Percentiles rank a stretch among this genome's conserved stretches.
phyloP scores from a whole-genome alignment of 2,329 filamentous ascomycete species.

The Sporothrix curviconia region DNA sequence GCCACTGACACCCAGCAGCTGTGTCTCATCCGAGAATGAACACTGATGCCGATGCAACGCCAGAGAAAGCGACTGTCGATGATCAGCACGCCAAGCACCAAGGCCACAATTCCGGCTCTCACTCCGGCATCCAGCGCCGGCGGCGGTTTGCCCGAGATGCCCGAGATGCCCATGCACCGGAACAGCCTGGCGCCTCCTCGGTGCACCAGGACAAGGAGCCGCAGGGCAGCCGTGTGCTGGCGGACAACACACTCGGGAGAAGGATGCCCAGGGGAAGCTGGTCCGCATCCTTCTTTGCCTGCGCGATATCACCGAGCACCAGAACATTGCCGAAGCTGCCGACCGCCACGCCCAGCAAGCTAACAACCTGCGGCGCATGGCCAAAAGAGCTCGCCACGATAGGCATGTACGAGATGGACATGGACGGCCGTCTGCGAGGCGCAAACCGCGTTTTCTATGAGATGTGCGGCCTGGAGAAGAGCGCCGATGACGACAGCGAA shows the following conservation, averaged over 20 bases:
- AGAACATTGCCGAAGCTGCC: constrained; percentile 42
- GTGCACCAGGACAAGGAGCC: not conserved
- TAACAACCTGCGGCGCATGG: constrained; percentile 48
- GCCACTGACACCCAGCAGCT: too few species aligned
- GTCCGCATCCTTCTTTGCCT: constrained; percentile 43
- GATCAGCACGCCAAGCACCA: not conserved
- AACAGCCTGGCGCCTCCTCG: constrained; percentile 20
- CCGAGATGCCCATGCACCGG: not conserved
- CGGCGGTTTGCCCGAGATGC: not conserved
- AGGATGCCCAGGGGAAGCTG: constrained; percentile 36
- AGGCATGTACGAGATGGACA: constrained; percentile 48
- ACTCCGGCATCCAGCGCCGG: not conserved
- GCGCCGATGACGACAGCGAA: constrained; percentile 36
- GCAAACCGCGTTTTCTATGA: constrained; percentile 50
- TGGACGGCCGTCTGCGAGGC: constrained; percentile 42
- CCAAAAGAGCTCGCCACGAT: constrained; percentile 49
- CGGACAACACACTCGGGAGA: constrained; percentile 43
- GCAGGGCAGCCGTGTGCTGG: constrained; percentile 38
- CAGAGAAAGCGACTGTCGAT: too few species aligned
- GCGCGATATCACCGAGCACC: constrained; percentile 46
- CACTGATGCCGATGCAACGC: too few species aligned
- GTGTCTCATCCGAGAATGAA: too few species aligned
- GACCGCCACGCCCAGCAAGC: constrained; percentile 44
- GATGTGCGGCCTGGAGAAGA: constrained; percentile 40
- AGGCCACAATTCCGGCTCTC: not conserved